These are phyloP conservation scores for Bipolaris bicolor DNA, from an alignment of 2,329 filamentous ascomycete species.

Conservation along the genomic window DNA sequence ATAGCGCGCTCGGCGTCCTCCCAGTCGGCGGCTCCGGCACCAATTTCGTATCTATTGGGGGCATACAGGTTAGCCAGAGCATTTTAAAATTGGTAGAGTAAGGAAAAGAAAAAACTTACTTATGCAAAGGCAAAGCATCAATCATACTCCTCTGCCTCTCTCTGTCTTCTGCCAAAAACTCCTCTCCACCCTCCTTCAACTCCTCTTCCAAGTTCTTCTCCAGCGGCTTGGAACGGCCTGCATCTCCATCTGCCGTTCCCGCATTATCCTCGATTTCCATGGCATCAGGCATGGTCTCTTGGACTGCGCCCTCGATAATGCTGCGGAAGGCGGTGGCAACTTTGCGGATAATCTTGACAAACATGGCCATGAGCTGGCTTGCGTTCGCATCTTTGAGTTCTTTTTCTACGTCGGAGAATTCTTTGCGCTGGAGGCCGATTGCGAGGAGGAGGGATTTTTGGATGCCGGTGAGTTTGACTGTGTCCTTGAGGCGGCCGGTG, in stretches of 20 bases:
- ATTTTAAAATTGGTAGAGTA: neutral
- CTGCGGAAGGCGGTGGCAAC: conserved; percentile 77
- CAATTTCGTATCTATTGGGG: conserved; percentile 51
- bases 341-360: conserved; percentile 94
- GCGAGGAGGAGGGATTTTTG: conserved; percentile 89
- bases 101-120: conserved; percentile 60
- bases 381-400: conserved; percentile 72
- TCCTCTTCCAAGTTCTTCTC: conserved; percentile 77
- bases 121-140: conserved; percentile 85
- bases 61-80: conserved; percentile 10
- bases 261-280: conserved; percentile 52
- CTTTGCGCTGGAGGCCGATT: conserved; percentile 85
- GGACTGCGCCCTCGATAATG: conserved; percentile 73
- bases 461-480: conserved; percentile 76
- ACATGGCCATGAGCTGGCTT: conserved; percentile 90
- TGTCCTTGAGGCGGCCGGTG: conserved; percentile 70
- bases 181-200: conserved; percentile 80
- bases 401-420: conserved; percentile 77
- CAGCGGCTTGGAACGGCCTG: conserved; percentile 72
- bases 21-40: conserved; percentile 60
- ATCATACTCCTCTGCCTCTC: conserved; percentile 88
- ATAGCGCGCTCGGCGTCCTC: conserved; percentile 77
- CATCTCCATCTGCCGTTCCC: conserved; percentile 61
- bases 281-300: conserved; percentile 54
- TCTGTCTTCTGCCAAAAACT: conserved; percentile 69